Percentiles rank a stretch among this genome's conserved stretches.
phyloP scores from a whole-genome alignment of 2,329 filamentous ascomycete genomes.

The Penicillium olsonii region DNA sequence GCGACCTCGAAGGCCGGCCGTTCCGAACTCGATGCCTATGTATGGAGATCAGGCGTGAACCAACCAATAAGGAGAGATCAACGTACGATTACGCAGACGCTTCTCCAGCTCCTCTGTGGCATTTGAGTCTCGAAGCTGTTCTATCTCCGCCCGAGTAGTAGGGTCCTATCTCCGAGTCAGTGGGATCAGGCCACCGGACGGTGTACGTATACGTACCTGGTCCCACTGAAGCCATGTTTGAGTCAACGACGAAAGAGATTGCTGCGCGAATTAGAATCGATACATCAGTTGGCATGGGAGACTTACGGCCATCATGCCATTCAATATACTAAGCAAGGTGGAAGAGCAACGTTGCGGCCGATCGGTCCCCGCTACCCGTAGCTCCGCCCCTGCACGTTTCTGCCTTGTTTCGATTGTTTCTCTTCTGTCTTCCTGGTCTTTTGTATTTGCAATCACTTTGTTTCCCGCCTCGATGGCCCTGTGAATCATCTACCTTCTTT shows the following conservation, averaged over 20 bases:
- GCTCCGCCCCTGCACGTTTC: slow-evolving; percentile 17
- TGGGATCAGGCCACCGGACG: slow-evolving; percentile 19
- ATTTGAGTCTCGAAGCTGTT: slow-evolving; percentile 49
- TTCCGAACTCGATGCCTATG: slow-evolving; percentile 61
- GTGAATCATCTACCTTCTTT: background rate
- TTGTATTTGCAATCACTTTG: slow-evolving; percentile 1
- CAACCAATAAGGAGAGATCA: background rate
- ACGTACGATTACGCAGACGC: slow-evolving; percentile 53
- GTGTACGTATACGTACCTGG: slow-evolving; percentile 39
- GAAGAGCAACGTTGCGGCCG: slow-evolving; percentile 13
- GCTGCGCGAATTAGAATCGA: slow-evolving; percentile 25
- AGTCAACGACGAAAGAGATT: slow-evolving; percentile 45
- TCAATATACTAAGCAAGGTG: slow-evolving; percentile 10
- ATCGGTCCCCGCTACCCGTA: slow-evolving; percentile 25
- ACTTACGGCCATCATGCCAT: slow-evolving; percentile 30
- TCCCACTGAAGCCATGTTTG: slow-evolving; percentile 62
- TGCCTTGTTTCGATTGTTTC: slow-evolving; percentile 2
- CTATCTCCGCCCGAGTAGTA: slow-evolving; percentile 56
- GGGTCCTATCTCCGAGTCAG: slow-evolving; percentile 43
- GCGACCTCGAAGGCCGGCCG: slow-evolving; percentile 62
- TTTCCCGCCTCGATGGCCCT: slow-evolving; percentile 6
- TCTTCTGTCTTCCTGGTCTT: background rate
- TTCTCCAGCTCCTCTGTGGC: slow-evolving; percentile 53
- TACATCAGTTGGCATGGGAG: background rate
- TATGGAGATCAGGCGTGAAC: slow-evolving; percentile 8